A percentile compares a stretch with the other conserved stretches of the same genome.
Evolutionary conservation across 768 basidiomycete species (phyloP).

Genomic region (Cystoderma amianthinum): DNA sequence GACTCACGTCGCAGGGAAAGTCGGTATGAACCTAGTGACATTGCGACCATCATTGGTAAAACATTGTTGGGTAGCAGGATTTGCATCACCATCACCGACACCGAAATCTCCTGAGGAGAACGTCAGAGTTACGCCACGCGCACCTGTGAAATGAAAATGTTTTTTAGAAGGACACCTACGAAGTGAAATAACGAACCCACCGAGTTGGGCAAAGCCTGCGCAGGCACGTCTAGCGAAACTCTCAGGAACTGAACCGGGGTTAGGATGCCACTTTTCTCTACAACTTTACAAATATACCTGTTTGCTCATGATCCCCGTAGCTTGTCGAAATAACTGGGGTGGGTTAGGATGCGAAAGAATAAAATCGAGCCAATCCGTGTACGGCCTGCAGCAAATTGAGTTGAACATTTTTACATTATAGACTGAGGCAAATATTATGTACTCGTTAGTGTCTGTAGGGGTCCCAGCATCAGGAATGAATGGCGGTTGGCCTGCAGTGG

Average conservation of each 20-base stretch:
- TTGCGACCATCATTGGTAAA: conserved; percentile 54
- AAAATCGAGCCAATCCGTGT: conserved; percentile 42
- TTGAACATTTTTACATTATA: too few relatives aligned
- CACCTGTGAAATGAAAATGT: conserved; percentile 29
- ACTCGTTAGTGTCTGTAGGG: conserved; percentile 22
- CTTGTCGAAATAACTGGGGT: conserved; percentile 54
- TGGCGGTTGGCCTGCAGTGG: conserved; percentile 47
- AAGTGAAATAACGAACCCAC: conserved; percentile 15
- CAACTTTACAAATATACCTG: conserved; percentile 29
- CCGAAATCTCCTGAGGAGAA: conserved; percentile 68
- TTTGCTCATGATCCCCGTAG: conserved; percentile 57
- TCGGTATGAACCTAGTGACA: conserved; percentile 44
- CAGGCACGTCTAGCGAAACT: conserved; percentile 43
- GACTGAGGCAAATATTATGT: background rate
- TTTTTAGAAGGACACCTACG: background rate
- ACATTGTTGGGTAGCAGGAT: conserved; percentile 51
- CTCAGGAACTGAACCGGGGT: conserved; percentile 44
- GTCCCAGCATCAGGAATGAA: conserved; percentile 33
- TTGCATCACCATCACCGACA: conserved; percentile 55
- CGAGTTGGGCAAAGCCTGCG: conserved; percentile 42
- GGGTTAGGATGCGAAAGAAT: conserved; percentile 27
- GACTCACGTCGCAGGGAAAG: conserved; percentile 52
- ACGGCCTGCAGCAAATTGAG: conserved; percentile 6
- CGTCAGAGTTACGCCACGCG: conserved; percentile 60
- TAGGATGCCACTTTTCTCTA: too few relatives aligned